These are phyloP conservation scores for Pichia californica DNA, from an alignment of 805 yeast species.

Conservation along the genomic window DNA sequence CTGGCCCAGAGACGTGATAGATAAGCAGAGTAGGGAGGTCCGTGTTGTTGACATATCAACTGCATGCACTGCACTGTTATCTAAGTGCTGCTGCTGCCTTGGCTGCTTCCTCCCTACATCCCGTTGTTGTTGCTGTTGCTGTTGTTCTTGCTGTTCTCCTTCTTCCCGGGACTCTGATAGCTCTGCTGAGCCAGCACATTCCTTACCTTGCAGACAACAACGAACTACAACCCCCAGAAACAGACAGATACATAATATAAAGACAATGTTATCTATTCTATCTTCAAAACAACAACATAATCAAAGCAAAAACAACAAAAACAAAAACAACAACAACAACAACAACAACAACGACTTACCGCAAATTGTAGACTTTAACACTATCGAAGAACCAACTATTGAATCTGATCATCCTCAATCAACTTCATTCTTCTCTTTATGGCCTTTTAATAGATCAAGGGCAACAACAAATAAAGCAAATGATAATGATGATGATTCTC, in stretches of 20 bases:
- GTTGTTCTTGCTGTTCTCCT: not conserved
- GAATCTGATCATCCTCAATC: too few relatives aligned
- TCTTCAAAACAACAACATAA: too few relatives aligned
- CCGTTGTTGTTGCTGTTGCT: not conserved
- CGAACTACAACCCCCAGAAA: too few relatives aligned
- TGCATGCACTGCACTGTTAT: too few relatives aligned
- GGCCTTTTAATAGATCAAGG: not conserved
- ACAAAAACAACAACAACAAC: not conserved
- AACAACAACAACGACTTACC: constrained; percentile 6
- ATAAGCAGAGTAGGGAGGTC: not conserved
- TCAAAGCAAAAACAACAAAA: too few relatives aligned
- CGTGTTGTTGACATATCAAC: not conserved
- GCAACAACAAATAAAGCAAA: not conserved
- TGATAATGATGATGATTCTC: not conserved
- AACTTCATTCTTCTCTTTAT: not conserved
- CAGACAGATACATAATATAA: too few relatives aligned
- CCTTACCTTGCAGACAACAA: too few relatives aligned
- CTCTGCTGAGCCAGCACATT: too few relatives aligned
- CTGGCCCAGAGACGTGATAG: not conserved
- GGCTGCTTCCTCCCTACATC: too few relatives aligned
- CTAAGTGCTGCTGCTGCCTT: too few relatives aligned
- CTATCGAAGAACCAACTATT: constrained; percentile 12
- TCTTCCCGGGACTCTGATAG: too few relatives aligned
- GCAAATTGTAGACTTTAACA: constrained; percentile 20
- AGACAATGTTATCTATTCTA: constrained; percentile 4